Evolutionary conservation across 306 rosid genomes (phyloP), one percentile per base, ranked within the genome.

Genomic region (Prunus fruticosa): DNA sequence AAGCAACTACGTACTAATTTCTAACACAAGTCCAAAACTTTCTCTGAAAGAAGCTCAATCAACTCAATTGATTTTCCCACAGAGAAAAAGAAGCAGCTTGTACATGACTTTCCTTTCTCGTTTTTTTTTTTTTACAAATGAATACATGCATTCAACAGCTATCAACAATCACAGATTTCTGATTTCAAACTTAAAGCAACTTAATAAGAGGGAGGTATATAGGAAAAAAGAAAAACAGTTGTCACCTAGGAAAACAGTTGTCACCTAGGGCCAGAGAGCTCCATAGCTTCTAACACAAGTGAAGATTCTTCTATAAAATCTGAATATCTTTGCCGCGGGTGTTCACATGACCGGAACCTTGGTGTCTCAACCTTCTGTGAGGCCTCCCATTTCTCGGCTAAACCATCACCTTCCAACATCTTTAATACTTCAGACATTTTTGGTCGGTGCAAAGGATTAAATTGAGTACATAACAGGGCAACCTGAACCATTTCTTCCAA

Each of bases 211-310:
- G 50, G 71, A 77, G 74, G 64, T 70, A 69, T 49, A 76, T 53
- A 80, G 77, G 60, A 45, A 64, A 28, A 32, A 27, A 5, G 19
- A 19, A 85, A 75, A 79, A 82, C 70, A 75, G 45, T 61, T 56
- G 80, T 96, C 94, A 96, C 87, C 99, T 90, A 60, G n/a, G n/a
- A n/a, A n/a, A n/a, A n/a, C n/a, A n/a, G n/a, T 61, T 56, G 80
- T 96, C 94, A 96, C 87, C 99, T 90, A 60, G 99, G 99, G 27
- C 99, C 99, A 51, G 99, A 96, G 67, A 96, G 99, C 88, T 96
- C 99, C 98, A 96, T 91, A 30, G 98, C 98, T 84, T 96, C 99
- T 32, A 91, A 70, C 64, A 96, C 91, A 51, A 96, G 91, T 47
- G 99, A 89, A 57, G 97, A 92, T 83, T 96, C 99, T 63, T 92